Evolutionary conservation across 495 filamentous ascomycete genomes (phyloP).

Genomic region (Xylaria bambusicola): DNA sequence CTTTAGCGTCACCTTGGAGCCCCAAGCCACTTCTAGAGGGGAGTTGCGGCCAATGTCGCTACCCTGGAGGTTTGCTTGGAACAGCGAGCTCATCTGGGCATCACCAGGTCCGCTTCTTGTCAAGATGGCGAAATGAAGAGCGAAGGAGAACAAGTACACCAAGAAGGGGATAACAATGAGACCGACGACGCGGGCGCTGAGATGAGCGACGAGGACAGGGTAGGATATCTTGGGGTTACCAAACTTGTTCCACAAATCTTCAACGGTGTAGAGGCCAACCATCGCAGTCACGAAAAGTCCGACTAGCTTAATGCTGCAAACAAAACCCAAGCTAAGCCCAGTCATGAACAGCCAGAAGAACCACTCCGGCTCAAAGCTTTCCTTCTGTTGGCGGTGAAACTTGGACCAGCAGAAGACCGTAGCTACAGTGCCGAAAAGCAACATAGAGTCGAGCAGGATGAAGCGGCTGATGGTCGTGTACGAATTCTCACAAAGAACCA

Average conservation of each 20-base stretch:
- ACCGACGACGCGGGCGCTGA: conserved; percentile 78
- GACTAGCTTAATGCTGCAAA: conserved; percentile 98
- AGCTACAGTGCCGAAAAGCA: conserved; percentile 95
- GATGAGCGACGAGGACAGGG: conserved; percentile 75
- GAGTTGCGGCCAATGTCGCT: conserved; percentile 93
- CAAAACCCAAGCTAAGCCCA: conserved; percentile 92
- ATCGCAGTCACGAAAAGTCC: conserved; percentile 92
- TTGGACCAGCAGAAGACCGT: conserved; percentile 95
- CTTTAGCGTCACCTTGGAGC: conserved; percentile 90
- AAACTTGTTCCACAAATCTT: conserved; percentile 98
- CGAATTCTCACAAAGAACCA: conserved; percentile 98
- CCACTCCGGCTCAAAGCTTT: conserved; percentile 88
- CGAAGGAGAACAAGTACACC: conserved; percentile 95
- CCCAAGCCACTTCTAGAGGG: conserved; percentile 84
- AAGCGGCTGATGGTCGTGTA: conserved; percentile 98
- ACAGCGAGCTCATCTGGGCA: conserved; percentile 98
- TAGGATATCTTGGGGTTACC: conserved; percentile 89
- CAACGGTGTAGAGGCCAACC: conserved; percentile 92
- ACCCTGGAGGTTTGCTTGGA: conserved; percentile 92
- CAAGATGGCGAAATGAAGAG: conserved; percentile 86
- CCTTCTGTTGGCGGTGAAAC: conserved; percentile 82
- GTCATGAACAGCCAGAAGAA: conserved; percentile 88
- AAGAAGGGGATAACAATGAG: conserved; percentile 83
- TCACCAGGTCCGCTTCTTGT: conserved; percentile 95
- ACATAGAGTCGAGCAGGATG: conserved; percentile 96